Evolutionary conservation across 2,329 filamentous ascomycete species (phyloP).

Genomic region (Curvularia verruculosa): DNA sequence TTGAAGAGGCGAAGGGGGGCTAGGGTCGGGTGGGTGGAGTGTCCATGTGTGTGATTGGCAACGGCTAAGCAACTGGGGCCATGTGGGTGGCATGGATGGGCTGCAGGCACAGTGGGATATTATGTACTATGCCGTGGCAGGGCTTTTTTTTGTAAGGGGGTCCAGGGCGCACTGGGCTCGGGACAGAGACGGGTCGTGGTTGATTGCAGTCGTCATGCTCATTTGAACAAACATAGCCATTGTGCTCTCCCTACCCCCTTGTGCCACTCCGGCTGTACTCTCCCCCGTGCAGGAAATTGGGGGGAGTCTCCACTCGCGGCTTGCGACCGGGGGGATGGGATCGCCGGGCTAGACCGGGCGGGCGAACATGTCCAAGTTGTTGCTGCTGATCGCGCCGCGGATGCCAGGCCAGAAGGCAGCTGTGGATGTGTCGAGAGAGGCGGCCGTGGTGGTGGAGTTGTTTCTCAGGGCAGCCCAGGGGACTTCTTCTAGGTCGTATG

Average conservation of each 20-base stretch:
- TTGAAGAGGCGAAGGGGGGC: slow-evolving; percentile 18
- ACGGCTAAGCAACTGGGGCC: neutral
- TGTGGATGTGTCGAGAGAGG: too few relatives aligned
- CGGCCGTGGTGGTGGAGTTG: neutral
- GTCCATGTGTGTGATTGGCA: neutral
- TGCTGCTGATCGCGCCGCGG: slow-evolving; percentile 10
- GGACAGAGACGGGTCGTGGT: neutral
- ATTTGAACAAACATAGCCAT: neutral
- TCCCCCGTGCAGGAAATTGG: slow-evolving; percentile 6
- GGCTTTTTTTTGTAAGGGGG: too few relatives aligned
- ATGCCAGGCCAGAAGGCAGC: neutral
- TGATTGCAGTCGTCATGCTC: neutral
- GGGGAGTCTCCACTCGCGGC: slow-evolving; percentile 8
- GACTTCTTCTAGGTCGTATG: too few relatives aligned
- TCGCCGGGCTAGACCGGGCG: slow-evolving; percentile 14
- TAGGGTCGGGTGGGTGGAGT: neutral
- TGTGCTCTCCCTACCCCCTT: too few relatives aligned
- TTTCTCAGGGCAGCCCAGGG: neutral
- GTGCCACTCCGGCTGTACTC: neutral
- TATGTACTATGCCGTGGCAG: neutral
- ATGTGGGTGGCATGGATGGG: neutral
- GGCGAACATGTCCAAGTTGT: slow-evolving; percentile 4
- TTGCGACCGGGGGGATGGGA: slow-evolving; percentile 1
- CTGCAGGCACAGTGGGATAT: slow-evolving; percentile 12
- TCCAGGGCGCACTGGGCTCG: slow-evolving; percentile 2